Evolutionary conservation across 169 alveolate species (phyloP).

Genomic region (Amoebophrya sp.): DNA sequence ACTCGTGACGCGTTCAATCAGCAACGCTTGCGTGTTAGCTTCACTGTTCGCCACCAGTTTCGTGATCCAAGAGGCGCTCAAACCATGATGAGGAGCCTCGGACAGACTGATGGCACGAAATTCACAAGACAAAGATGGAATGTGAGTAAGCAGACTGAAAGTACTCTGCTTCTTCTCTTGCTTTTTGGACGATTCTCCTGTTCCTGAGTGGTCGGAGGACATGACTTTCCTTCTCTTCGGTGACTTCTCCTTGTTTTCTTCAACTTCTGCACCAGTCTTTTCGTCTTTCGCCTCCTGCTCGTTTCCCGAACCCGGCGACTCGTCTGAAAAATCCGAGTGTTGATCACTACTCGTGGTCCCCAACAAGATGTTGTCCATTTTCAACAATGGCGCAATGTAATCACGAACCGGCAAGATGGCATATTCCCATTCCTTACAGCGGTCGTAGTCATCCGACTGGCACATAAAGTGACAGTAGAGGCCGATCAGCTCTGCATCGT

Average conservation of each 20-base stretch:
- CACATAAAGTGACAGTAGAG: neutral
- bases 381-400: neutral
- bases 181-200: too few relatives aligned
- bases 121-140: neutral
- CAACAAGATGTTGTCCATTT: too few relatives aligned
- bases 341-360: too few relatives aligned
- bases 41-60: neutral
- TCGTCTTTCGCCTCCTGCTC: too few relatives aligned
- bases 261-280: too few relatives aligned
- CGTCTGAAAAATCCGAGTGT: too few relatives aligned
- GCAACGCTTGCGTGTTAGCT: neutral
- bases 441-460: neutral
- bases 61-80: neutral
- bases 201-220: too few relatives aligned
- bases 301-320: too few relatives aligned
- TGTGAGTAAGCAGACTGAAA: neutral
- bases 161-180: neutral
- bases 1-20: neutral
- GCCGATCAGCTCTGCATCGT: neutral
- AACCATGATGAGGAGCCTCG: neutral
- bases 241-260: too few relatives aligned
- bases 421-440: neutral
- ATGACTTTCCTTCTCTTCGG: too few relatives aligned
- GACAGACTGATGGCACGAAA: neutral
- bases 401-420: neutral